phyloP scores from a whole-genome alignment of 768 basidiomycete genomes.

The Chlorophyllum brunneum region DNA sequence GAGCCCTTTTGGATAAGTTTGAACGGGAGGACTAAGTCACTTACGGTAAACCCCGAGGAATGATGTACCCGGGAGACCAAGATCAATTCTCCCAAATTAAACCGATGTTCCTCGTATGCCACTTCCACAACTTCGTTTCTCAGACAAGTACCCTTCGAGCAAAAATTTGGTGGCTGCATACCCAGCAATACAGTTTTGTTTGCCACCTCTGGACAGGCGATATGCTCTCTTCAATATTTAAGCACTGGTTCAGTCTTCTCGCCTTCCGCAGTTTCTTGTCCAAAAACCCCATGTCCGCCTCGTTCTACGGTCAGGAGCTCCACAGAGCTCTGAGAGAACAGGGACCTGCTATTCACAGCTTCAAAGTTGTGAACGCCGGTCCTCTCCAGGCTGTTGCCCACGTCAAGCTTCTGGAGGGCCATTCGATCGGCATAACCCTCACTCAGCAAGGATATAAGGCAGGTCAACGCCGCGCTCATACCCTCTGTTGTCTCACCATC shows the following conservation, averaged over 20 bases:
- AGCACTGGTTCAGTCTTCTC: constrained; percentile 1
- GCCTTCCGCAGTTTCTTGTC: not conserved
- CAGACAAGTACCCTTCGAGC: not conserved
- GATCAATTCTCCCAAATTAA: constrained; percentile 12
- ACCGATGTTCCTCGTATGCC: constrained; percentile 9
- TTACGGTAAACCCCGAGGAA: constrained; percentile 12
- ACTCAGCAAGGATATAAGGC: constrained; percentile 57
- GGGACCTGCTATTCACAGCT: constrained; percentile 49
- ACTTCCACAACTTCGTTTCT: constrained; percentile 10
- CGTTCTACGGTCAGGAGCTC: constrained; percentile 49
- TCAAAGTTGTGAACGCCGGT: constrained; percentile 34
- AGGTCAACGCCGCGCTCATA: constrained; percentile 14
- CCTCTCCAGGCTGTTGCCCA: constrained; percentile 47
- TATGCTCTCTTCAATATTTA: constrained; percentile 9
- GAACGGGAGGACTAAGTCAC: not conserved
- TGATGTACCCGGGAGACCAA: constrained; percentile 3
- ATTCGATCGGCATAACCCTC: constrained; percentile 40
- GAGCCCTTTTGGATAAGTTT: not conserved
- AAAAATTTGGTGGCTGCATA: constrained; percentile 4
- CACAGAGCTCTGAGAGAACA: constrained; percentile 54
- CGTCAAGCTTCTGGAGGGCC: constrained; percentile 56
- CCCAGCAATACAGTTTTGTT: constrained; percentile 6
- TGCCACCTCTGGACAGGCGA: not conserved
- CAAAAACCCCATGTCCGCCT: constrained; percentile 16
- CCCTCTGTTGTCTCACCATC: constrained; percentile 11